These are phyloP conservation scores for Withania somnifera DNA, from an alignment of 305 asterid genomes.

Conservation along the genomic window DNA sequence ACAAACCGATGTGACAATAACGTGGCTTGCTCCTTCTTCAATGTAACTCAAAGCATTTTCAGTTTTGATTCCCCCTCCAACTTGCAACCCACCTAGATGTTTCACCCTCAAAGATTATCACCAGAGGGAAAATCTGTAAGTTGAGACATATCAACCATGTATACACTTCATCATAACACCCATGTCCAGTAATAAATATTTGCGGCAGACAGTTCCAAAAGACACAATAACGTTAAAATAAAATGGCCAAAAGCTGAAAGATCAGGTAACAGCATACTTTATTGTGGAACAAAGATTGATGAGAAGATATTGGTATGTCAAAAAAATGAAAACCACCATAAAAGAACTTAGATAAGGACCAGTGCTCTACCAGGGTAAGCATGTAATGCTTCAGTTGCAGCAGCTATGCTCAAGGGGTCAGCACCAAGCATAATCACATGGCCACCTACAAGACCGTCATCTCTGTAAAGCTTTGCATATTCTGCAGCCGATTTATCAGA, in stretches of 20 bases:
- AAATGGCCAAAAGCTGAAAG: background rate
- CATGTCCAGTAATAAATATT: background rate
- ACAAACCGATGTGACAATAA: constrained; percentile 90
- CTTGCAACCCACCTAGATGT: constrained; percentile 89
- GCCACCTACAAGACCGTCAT: constrained; percentile 76
- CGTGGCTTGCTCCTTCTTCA: constrained; percentile 96
- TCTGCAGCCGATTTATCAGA: constrained; percentile 89
- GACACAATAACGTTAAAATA: background rate
- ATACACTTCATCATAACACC: background rate
- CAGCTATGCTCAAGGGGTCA: constrained; percentile 68
- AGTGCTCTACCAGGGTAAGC: constrained; percentile 70
- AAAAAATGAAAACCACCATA: background rate
- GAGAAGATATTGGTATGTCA: background rate
- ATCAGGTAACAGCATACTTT: background rate
- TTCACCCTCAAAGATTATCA: constrained; percentile 30
- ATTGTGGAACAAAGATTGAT: background rate
- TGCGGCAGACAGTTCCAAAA: background rate
- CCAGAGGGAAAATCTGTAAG: constrained; percentile 24
- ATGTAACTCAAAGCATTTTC: constrained; percentile 69
- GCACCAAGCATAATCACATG: constrained; percentile 98
- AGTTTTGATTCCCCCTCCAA: constrained; percentile 92
- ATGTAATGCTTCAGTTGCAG: constrained; percentile 78
- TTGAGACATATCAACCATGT: constrained; percentile 9
- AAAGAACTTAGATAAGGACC: background rate
- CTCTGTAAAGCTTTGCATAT: constrained; percentile 76